Conservation (phyloP, 345 rosid genomes). For the Lepidium didymum region DNA sequence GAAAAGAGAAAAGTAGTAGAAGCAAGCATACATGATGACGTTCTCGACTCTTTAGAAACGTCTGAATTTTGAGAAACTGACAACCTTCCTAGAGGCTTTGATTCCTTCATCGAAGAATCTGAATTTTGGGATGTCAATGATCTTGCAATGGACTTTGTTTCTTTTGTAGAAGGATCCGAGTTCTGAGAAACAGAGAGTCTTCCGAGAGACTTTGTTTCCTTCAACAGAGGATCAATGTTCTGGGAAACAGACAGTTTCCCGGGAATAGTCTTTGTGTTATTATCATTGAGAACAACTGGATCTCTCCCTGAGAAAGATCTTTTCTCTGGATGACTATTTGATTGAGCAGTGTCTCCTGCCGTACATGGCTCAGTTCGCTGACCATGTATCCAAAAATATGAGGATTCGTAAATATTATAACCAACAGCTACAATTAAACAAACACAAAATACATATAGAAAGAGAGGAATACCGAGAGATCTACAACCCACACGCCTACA, state of each 20-base stretch:
- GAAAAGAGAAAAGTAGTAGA: not conserved
- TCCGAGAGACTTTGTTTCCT: slow-evolving; percentile 78
- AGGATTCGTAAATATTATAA: slow-evolving; percentile 14
- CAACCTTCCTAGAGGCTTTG: slow-evolving; percentile 73
- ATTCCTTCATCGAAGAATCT: slow-evolving; percentile 56
- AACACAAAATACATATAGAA: not conserved
- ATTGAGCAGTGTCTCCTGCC: slow-evolving; percentile 37
- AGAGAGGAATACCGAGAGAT: slow-evolving; percentile 64
- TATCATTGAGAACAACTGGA: slow-evolving; percentile 51
- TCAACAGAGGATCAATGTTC: slow-evolving; percentile 40
- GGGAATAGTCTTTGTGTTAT: slow-evolving; percentile 40
- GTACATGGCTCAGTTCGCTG: slow-evolving; percentile 79
- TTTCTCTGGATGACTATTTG: slow-evolving; percentile 57
- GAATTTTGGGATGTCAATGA: slow-evolving; percentile 55
- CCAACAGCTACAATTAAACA: not conserved
- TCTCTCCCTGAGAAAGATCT: slow-evolving; percentile 50
- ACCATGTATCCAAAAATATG: slow-evolving; percentile 3
- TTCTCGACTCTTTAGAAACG: slow-evolving; percentile 59
- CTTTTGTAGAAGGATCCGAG: slow-evolving; percentile 65
- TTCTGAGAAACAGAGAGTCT: slow-evolving; percentile 81
- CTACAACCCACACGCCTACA: slow-evolving; percentile 99
- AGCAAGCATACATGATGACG: slow-evolving; percentile 44
- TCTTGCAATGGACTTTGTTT: slow-evolving; percentile 66
- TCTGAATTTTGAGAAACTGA: slow-evolving; percentile 85
- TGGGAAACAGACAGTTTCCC: slow-evolving; percentile 54